Evolutionary conservation across 345 rosid species (phyloP).

Genomic region (Adansonia digitata): DNA sequence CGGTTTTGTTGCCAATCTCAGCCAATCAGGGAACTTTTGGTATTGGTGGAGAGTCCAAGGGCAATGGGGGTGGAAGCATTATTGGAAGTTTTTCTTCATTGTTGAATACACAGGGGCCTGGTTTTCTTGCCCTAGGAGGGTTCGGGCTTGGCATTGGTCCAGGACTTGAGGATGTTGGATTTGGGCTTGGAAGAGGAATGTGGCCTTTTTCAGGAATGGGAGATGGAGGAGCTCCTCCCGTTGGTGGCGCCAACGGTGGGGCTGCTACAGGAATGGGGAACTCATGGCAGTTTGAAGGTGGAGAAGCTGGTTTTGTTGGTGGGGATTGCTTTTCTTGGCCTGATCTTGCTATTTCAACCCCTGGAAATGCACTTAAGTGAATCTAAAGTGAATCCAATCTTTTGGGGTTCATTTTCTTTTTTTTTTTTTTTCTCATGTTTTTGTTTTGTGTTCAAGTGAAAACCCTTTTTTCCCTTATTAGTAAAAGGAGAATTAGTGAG

Average conservation of each 20-base stretch:
- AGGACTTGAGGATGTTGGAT: constrained; percentile 55
- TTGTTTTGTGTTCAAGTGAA: no score
- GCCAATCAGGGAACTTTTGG: constrained; percentile 28
- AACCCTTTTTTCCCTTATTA: not conserved
- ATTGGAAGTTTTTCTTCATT: constrained; percentile 69
- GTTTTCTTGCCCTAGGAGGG: constrained; percentile 61
- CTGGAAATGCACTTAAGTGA: constrained; percentile 72
- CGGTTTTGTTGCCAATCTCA: constrained; percentile 47
- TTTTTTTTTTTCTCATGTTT: not conserved
- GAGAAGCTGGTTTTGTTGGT: constrained; percentile 48
- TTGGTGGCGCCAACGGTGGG: constrained; percentile 21
- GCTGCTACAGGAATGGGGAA: constrained; percentile 30
- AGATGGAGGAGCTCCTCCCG: constrained; percentile 36
- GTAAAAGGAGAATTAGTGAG: constrained; percentile 14
- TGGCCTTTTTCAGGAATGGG: constrained; percentile 57
- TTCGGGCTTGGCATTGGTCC: constrained; percentile 64
- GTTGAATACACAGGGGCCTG: constrained; percentile 57
- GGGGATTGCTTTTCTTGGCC: constrained; percentile 90
- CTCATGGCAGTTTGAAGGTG: constrained; percentile 81
- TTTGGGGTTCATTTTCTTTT: not conserved
- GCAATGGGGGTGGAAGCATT: constrained; percentile 13
- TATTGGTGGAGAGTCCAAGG: constrained; percentile 27
- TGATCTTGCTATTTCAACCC: constrained; percentile 82
- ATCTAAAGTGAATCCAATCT: constrained; percentile 39
- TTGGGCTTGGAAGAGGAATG: constrained; percentile 67